These are phyloP conservation scores for Trebouxia sp. DNA, from an alignment of 139 green algal species.

Conservation along the genomic window DNA sequence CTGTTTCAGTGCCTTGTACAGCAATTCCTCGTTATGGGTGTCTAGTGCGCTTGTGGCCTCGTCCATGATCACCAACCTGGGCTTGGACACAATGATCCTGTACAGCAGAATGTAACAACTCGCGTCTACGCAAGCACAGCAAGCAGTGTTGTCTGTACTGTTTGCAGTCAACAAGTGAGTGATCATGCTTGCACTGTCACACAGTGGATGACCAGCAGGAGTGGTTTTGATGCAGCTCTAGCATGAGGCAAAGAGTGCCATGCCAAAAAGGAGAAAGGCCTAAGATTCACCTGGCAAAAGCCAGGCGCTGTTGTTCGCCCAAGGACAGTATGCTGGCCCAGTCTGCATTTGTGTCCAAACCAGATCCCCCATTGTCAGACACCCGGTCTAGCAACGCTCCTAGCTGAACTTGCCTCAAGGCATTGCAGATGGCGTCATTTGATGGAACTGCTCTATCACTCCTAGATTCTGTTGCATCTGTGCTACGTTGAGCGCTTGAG, in stretches of 20 bases:
- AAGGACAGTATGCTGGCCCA: conserved; percentile 88
- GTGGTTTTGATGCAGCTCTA: too few species aligned
- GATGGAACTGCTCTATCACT: conserved; percentile 41
- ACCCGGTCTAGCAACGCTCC: conserved; percentile 51
- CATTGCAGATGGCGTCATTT: conserved; percentile 68
- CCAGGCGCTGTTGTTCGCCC: conserved; percentile 97
- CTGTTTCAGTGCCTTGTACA: conserved; percentile 72
- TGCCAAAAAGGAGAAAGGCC: too few species aligned
- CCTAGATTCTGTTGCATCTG: neutral
- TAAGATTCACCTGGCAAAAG: conserved; percentile 92
- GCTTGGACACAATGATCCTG: conserved; percentile 73
- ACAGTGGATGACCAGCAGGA: too few species aligned
- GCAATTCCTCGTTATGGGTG: conserved; percentile 74
- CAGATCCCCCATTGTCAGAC: conserved; percentile 6
- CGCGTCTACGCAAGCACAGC: too few species aligned
- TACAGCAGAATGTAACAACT: too few species aligned
- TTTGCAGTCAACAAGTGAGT: too few species aligned
- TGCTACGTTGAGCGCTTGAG: neutral
- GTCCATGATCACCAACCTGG: conserved; percentile 90
- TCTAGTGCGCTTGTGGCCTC: conserved; percentile 93
- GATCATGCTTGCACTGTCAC: too few species aligned
- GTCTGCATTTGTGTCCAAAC: conserved; percentile 75
- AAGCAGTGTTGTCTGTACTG: too few species aligned
- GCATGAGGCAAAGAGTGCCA: too few species aligned
- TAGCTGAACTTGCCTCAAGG: conserved; percentile 68